Base-by-base conservation (phyloP, 208 protist genomes). In the Leishmania aethiopica region DNA sequence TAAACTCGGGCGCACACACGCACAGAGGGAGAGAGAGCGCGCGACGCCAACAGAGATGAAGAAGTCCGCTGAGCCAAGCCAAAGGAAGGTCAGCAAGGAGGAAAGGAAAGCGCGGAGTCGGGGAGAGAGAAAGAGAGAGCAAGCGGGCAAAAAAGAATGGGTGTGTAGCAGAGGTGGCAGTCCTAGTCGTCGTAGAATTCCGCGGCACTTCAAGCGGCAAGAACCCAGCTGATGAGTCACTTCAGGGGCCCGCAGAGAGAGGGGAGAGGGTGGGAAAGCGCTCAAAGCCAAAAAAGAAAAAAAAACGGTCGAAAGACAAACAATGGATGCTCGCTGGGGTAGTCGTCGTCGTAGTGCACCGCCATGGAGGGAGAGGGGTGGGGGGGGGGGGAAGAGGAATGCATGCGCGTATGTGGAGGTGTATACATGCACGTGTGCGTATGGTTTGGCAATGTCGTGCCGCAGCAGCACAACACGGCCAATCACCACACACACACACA, bases 401-500 rank as follows among this genome's bases (percentile, higher is more conserved):
- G 28, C 25, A 42, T 70, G 11, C 25, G 67, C 37, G 40, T 40
- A 13, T 32, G 42, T 49, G 37, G 19, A 72, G 5, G 67, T 47
- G 37, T n/a, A 71, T 0, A 69, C 17, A 42, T n/a, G 13, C 37
- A 53, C 3, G 13, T 37, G 62, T 32, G 57, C 25, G 57, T 62
- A 62, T 25, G 53, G 53, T 62, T 62, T 62, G 57, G 25, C 57
- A 62, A 32, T 11, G 57, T n/a, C 57, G 57, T 32, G 57, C 25
- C 57, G 57, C 57, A 25, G 25, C 57, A 62, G 25, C 57, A 62
- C 57, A 32, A n/a, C 5, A 32, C 19, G 25, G 7, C 45, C 60
- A 80, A 45, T 3, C 49, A 37, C 49, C 80, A 82, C 28, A 47
- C 75, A 77, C 49, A 78, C 37, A n/a, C 47, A 75, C 49, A n/a